phyloP scores from a whole-genome alignment of 2,329 filamentous ascomycete genomes.

The Helotiales sp. region DNA sequence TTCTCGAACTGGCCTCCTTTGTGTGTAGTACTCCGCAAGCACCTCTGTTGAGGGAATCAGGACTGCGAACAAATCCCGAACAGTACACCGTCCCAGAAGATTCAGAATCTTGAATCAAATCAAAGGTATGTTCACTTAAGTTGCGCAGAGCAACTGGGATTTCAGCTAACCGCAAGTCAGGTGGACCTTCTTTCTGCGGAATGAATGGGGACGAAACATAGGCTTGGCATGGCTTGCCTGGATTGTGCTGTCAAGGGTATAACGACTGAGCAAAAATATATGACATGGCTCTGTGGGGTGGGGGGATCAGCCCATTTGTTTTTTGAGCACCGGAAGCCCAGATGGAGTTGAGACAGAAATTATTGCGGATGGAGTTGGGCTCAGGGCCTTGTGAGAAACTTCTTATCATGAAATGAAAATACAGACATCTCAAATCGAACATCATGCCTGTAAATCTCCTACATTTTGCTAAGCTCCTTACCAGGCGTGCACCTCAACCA shows the following conservation, averaged over 20 bases:
- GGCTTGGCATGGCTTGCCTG: neutral
- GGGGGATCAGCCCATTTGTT: too few species aligned
- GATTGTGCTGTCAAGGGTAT: neutral
- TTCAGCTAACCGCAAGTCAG: neutral
- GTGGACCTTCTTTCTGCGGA: neutral
- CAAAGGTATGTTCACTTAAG: neutral
- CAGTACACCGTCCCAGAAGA: neutral
- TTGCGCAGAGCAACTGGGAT: neutral
- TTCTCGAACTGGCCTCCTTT: neutral
- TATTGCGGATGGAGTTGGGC: too few species aligned
- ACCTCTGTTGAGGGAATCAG: neutral
- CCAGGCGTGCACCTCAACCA: neutral
- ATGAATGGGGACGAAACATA: neutral
- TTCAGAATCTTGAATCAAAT: neutral
- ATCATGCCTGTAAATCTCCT: too few species aligned
- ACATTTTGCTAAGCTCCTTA: too few species aligned
- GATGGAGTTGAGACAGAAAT: too few species aligned
- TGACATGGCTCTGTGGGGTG: too few species aligned
- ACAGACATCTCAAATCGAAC: too few species aligned
- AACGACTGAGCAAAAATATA: too few species aligned
- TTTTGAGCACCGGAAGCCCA: too few species aligned
- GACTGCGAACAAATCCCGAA: neutral
- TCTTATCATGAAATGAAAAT: too few species aligned
- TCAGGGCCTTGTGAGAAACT: too few species aligned
- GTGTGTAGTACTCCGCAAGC: neutral